Evolutionary conservation across 768 basidiomycete species (phyloP), one percentile per base, ranked within the genome.

Genomic region (Mycena leptocephala): DNA sequence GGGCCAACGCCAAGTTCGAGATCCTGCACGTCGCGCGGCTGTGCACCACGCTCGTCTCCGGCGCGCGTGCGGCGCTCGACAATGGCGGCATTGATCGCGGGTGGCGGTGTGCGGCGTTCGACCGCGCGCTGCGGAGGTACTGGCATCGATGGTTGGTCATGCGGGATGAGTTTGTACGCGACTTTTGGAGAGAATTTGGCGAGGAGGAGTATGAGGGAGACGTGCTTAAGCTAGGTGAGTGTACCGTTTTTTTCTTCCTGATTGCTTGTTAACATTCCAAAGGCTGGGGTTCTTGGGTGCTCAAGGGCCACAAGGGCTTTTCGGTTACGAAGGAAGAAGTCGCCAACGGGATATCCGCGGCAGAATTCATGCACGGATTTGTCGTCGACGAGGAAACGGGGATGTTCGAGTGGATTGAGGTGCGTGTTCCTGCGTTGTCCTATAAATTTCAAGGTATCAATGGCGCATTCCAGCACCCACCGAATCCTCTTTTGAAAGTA

Each of bases 291-390:
- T 79, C 83, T 2, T 87, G 85, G 82, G 85, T 85, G 2, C 43
- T 85, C 9, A 86, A 85, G 74, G 87, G 87, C 56, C 85, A 87
- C 56, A 86, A 87, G 76, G 88, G 88, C 30, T 88, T 89, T 72
- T 63, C 79, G 6, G 79, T 88, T 13, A 85, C 85, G 5, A 84
- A 83, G 58, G 83, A 86, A 4, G 86, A 88, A 67, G 78, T 87
- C 14, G 72, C 80, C n/a, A 77, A 78, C 24, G 87, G 87, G 0
- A 84, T 86, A 63, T 75, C 82, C 0, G 82, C 82, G 20, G 80
- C 82, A 9, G 77, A 85, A 51, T 82, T 84, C 69, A 82, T 81
- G 59, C 56, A 77, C 0, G 86, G 86, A 0, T 78, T 86, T 0
- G 76, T 73, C 26, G 22, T 72, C 2, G 53, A 72, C 16, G 61